A percentile compares a stretch with the other conserved stretches of the same genome.
Conservation (phyloP, 352 stramenopile genomes). For the Globisporangium abappressorium region DNA sequence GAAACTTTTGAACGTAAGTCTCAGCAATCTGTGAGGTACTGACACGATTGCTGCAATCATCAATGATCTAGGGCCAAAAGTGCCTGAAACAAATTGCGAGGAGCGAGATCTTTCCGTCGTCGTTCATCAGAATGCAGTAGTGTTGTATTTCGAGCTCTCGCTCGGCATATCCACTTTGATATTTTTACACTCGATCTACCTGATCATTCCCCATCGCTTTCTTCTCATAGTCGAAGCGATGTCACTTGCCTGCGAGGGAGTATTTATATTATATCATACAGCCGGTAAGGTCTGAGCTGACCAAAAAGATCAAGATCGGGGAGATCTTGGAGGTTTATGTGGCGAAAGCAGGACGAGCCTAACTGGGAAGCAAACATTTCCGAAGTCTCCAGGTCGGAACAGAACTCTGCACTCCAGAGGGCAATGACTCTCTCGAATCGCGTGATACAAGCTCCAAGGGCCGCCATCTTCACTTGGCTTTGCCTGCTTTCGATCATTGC, state of each 20-base stretch:
- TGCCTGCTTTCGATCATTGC: neutral
- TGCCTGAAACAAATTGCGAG: too few species aligned
- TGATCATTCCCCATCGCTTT: neutral
- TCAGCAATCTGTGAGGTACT: neutral
- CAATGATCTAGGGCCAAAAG: too few species aligned
- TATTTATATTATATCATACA: too few species aligned
- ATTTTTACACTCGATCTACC: neutral
- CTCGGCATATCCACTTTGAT: neutral
- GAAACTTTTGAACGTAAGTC: neutral
- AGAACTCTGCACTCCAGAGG: neutral
- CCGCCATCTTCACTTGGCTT: neutral
- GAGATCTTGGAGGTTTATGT: neutral
- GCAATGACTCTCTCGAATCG: neutral
- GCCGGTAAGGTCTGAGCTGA: neutral
- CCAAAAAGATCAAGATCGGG: neutral
- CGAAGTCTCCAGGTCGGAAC: neutral
- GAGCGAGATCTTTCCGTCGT: neutral
- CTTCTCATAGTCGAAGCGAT: too few species aligned
- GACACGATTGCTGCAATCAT: too few species aligned
- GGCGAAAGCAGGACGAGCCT: neutral
- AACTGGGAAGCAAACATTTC: neutral
- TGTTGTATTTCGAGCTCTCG: too few species aligned
- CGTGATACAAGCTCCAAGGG: neutral
- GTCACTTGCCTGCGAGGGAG: too few species aligned
- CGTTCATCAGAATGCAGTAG: too few species aligned